These are phyloP conservation scores for Boletus sensibilis DNA, from an alignment of 768 basidiomycete species.

Conservation along the genomic window DNA sequence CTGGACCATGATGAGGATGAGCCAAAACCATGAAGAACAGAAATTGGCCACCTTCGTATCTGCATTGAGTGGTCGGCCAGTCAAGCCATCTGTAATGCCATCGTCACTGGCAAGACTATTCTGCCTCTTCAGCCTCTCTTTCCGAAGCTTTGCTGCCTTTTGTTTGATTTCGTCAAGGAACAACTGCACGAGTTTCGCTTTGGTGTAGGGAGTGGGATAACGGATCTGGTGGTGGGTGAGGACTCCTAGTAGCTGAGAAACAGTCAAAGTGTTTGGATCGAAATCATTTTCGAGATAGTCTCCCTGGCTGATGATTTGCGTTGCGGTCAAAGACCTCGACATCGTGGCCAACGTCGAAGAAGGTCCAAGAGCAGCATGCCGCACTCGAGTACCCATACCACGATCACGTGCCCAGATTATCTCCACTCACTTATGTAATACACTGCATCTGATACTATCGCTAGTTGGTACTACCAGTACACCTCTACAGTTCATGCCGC, in stretches of 20 bases:
- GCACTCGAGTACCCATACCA: constrained; percentile 1
- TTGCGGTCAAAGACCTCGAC: constrained; percentile 69
- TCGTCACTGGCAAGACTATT: constrained; percentile 77
- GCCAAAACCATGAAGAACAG: constrained; percentile 5
- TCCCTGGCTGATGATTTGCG: constrained; percentile 70
- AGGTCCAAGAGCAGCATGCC: neutral
- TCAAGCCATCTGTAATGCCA: constrained; percentile 80
- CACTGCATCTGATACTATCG: too few relatives aligned
- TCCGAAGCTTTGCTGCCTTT: constrained; percentile 54
- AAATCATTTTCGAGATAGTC: constrained; percentile 81
- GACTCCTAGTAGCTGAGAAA: constrained; percentile 78
- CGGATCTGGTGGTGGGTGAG: constrained; percentile 74
- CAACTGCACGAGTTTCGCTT: constrained; percentile 71
- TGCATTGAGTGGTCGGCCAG: constrained; percentile 63
- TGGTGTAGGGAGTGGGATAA: constrained; percentile 74
- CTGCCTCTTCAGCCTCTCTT: constrained; percentile 61
- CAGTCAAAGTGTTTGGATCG: constrained; percentile 68
- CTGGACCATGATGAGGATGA: constrained; percentile 14
- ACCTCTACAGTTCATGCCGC: too few relatives aligned
- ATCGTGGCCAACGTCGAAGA: constrained; percentile 40
- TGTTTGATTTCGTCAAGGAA: constrained; percentile 77
- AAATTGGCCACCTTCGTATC: constrained; percentile 42
- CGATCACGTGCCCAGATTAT: constrained; percentile 22
- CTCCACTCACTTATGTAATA: neutral
- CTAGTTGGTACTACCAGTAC: too few relatives aligned